A percentile compares a stretch with the other conserved stretches of the same genome.
These are phyloP conservation scores for Apophysomyces ossiformis DNA, from an alignment of 371 early-diverging fungal genomes.

Conservation along the genomic window DNA sequence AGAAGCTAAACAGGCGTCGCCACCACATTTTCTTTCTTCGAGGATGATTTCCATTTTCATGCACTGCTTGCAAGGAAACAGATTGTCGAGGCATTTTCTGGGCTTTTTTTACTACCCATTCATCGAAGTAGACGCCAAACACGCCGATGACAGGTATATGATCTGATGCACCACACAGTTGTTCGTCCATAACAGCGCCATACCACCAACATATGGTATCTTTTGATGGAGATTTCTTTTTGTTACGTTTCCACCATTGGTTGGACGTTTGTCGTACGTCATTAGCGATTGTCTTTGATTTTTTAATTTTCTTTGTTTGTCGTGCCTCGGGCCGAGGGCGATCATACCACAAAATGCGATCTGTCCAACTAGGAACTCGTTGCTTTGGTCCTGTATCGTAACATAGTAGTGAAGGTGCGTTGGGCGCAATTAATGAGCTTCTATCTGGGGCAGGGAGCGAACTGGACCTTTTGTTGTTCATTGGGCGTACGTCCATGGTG, in stretches of 20 bases:
- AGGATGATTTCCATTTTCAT: constrained; percentile 9
- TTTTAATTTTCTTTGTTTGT: constrained; percentile 4
- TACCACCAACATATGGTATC: constrained; percentile 41
- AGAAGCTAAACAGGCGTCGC: constrained; percentile 11
- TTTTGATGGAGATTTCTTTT: constrained; percentile 2
- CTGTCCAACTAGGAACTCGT: constrained; percentile 91
- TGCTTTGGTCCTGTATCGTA: constrained; percentile 84
- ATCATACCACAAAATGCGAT: constrained; percentile 79
- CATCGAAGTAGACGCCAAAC: constrained; percentile 58
- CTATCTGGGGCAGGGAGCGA: not conserved
- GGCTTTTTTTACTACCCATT: constrained; percentile 23
- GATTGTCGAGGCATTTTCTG: constrained; percentile 12
- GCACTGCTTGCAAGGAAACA: constrained; percentile 14
- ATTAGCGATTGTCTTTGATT: not conserved
- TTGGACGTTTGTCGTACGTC: not conserved
- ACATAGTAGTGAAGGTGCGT: constrained; percentile 19
- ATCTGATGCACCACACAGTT: constrained; percentile 46
- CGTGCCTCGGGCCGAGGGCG: constrained; percentile 17
- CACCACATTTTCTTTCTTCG: constrained; percentile 16
- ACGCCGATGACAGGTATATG: constrained; percentile 67
- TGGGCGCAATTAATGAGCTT: not conserved
- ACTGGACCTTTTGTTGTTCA: not conserved
- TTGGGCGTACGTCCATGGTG: constrained; percentile 4
- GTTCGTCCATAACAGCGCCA: constrained; percentile 38
- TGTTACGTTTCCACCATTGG: constrained; percentile 20